Conservation (phyloP, 2,329 filamentous ascomycete species). For the Hortaea sp. region DNA sequence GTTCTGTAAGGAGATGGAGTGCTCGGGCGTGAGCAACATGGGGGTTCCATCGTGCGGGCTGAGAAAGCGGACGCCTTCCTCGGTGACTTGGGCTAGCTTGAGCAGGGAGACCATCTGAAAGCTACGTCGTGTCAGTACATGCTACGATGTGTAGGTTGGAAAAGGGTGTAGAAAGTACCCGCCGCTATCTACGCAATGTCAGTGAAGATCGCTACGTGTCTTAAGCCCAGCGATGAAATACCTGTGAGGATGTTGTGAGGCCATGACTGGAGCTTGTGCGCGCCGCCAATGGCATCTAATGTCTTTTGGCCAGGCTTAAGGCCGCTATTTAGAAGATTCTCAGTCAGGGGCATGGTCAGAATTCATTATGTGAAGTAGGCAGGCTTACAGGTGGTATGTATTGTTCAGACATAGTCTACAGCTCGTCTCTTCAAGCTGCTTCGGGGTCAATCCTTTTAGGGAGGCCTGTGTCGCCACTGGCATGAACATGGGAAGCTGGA, state of each 20-base stretch:
- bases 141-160: no score
- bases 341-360: slow-evolving; percentile 2
- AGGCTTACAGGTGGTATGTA: slow-evolving; percentile 67
- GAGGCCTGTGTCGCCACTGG: slow-evolving; percentile 95
- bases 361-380: not conserved
- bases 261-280: slow-evolving; percentile 93
- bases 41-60: slow-evolving; percentile 89
- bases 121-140: slow-evolving; percentile 36
- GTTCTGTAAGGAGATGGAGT: slow-evolving; percentile 92
- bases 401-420: slow-evolving; percentile 94
- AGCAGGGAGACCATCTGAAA: slow-evolving; percentile 99
- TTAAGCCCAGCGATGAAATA: slow-evolving; percentile 8
- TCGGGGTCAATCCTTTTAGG: slow-evolving; percentile 83
- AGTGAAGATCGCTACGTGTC: not conserved
- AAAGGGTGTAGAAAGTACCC: slow-evolving; percentile 8
- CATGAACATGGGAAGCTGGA: slow-evolving; percentile 93
- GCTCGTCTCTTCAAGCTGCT: slow-evolving; percentile 79
- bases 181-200: slow-evolving; percentile 30
- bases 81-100: slow-evolving; percentile 85
- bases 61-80: slow-evolving; percentile 91
- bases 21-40: slow-evolving; percentile 95
- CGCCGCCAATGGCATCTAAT: slow-evolving; percentile 77
- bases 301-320: slow-evolving; percentile 89
- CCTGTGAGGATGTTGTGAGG: slow-evolving; percentile 83
- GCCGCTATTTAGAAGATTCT: slow-evolving; percentile 37